A percentile compares a stretch with the other conserved stretches of the same genome.
These are phyloP conservation scores for Daldinia vernicosa DNA, from an alignment of 495 filamentous ascomycete species.

Conservation along the genomic window DNA sequence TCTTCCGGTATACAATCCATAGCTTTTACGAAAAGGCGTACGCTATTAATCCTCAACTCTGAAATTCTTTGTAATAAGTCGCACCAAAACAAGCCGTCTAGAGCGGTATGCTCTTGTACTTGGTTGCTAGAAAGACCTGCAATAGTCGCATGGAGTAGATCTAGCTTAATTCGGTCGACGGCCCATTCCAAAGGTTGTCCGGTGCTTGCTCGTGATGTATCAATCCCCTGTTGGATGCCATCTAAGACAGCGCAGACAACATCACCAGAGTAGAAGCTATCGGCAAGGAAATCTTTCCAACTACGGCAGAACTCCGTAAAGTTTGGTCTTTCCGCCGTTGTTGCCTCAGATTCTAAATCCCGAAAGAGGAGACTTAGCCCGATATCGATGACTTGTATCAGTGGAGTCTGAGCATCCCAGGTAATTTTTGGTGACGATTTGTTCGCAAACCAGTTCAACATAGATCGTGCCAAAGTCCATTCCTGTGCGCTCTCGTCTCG, in stretches of 20 bases:
- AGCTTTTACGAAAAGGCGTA: constrained; percentile 26
- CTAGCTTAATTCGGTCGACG: constrained; percentile 20
- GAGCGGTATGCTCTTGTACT: not conserved
- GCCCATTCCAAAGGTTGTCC: not conserved
- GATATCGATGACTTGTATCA: constrained; percentile 22
- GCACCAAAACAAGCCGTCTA: constrained; percentile 30
- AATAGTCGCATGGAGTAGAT: constrained; percentile 35
- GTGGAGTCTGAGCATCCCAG: constrained; percentile 21
- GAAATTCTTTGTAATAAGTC: constrained; percentile 32
- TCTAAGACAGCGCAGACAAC: constrained; percentile 29
- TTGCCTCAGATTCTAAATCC: constrained; percentile 17
- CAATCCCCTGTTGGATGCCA: constrained; percentile 26
- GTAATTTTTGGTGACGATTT: not conserved
- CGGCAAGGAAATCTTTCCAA: constrained; percentile 32
- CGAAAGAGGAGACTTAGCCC: constrained; percentile 20
- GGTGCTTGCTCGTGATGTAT: not conserved
- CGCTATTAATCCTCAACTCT: constrained; percentile 32
- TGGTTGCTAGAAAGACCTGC: constrained; percentile 21
- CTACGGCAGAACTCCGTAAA: constrained; percentile 35
- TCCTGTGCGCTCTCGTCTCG: not conserved
- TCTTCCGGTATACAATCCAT: constrained; percentile 36
- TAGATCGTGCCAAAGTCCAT: not conserved
- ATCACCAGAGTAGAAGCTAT: constrained; percentile 20
- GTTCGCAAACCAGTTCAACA: constrained; percentile 7
- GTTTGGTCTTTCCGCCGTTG: not conserved